Percentiles rank a stretch among this genome's conserved stretches.
Evolutionary conservation across 208 protist genomes (phyloP).

Genomic region (Leishmania guyanensis): DNA sequence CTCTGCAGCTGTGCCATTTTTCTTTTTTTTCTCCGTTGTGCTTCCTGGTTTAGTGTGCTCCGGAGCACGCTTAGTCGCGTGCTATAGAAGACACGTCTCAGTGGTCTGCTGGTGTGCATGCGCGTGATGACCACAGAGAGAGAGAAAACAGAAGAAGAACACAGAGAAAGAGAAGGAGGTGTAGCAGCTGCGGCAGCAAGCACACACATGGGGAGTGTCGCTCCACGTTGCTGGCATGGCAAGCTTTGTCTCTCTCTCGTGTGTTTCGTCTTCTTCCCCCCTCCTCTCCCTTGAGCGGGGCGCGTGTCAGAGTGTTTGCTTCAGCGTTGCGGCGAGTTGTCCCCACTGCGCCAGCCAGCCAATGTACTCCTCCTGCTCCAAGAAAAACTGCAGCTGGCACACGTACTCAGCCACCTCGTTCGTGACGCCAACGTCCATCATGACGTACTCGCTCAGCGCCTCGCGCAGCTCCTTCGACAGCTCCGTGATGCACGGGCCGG

Average conservation of each 20-base stretch:
- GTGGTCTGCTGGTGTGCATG: no score
- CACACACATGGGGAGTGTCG: background rate
- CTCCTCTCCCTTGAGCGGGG: no score
- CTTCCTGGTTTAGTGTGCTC: background rate
- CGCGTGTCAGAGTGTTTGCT: conserved; percentile 8
- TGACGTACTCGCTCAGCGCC: conserved; percentile 58
- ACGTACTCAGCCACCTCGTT: conserved; percentile 78
- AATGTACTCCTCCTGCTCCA: conserved; percentile 90
- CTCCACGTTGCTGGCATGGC: background rate
- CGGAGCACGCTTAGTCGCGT: background rate
- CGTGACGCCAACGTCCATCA: conserved; percentile 59
- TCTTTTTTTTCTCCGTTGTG: background rate
- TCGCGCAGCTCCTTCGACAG: conserved; percentile 73
- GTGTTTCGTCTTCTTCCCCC: background rate
- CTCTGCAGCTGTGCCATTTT: background rate
- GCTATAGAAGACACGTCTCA: no score
- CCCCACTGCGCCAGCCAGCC: conserved; percentile 69
- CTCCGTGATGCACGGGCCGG: conserved; percentile 74
- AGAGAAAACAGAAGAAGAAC: no score
- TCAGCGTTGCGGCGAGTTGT: conserved; percentile 37
- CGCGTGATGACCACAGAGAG: no score
- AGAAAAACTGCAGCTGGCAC: conserved; percentile 81
- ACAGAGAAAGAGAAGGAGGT: no score
- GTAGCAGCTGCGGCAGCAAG: background rate
- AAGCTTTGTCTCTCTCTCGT: background rate